Percentiles rank a stretch among this genome's conserved stretches.
These are phyloP conservation scores for Xerocomus nothofagi DNA, from an alignment of 1,284 basidiomycete species.

Conservation along the genomic window DNA sequence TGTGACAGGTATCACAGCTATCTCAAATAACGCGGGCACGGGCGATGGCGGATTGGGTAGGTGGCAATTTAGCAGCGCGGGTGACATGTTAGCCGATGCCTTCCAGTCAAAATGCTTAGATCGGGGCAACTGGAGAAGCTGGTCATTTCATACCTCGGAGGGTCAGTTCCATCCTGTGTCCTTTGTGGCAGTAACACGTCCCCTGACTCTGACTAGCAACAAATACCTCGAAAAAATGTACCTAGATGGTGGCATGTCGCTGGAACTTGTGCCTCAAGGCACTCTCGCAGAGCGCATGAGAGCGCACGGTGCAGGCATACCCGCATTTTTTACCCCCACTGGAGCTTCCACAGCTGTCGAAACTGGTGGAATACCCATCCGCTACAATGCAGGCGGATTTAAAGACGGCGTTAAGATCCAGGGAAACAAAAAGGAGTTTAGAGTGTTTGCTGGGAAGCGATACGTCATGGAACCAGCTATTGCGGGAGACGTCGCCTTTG, in stretches of 20 bases:
- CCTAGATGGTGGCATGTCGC: slow-evolving; percentile 74
- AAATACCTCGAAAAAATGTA: slow-evolving; percentile 76
- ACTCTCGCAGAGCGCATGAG: slow-evolving; percentile 89
- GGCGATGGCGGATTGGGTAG: slow-evolving; percentile 76
- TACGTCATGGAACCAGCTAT: slow-evolving; percentile 88
- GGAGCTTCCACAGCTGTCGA: slow-evolving; percentile 82
- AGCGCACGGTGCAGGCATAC: slow-evolving; percentile 89
- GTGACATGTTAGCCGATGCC: not conserved
- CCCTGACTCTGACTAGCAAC: slow-evolving; percentile 47
- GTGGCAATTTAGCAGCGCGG: slow-evolving; percentile 16
- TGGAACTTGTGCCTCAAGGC: slow-evolving; percentile 88
- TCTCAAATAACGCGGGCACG: slow-evolving; percentile 87
- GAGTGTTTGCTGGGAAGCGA: slow-evolving; percentile 78
- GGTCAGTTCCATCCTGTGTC: slow-evolving; percentile 41
- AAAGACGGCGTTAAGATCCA: slow-evolving; percentile 59
- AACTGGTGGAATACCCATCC: slow-evolving; percentile 33
- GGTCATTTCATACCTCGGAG: slow-evolving; percentile 86
- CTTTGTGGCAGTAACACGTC: not conserved
- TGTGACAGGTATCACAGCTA: slow-evolving; percentile 70
- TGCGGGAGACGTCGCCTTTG: slow-evolving; percentile 84
- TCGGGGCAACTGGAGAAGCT: slow-evolving; percentile 78
- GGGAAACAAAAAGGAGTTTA: slow-evolving; percentile 66
- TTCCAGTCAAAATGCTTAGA: slow-evolving; percentile 70
- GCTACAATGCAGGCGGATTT: slow-evolving; percentile 66
- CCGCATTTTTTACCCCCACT: slow-evolving; percentile 92